These are phyloP conservation scores for Speleostelium caveatum DNA, from an alignment of 78 protist species.

Conservation along the genomic window DNA sequence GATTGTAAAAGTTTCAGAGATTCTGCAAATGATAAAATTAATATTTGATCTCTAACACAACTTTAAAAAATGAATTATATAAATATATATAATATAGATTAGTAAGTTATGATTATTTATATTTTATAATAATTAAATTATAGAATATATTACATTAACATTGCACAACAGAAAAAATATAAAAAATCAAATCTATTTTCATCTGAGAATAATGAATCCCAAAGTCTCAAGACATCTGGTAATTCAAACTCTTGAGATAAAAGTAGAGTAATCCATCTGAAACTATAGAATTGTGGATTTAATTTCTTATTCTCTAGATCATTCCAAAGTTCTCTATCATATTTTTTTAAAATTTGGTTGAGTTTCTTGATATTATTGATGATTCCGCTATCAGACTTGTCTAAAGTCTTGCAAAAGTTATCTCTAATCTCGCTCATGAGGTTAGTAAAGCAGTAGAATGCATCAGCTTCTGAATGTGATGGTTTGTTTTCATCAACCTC, in stretches of 20 bases:
- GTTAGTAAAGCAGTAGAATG: slow-evolving; percentile 88
- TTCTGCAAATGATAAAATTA: slow-evolving; percentile 71
- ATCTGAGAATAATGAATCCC: slow-evolving; percentile 91
- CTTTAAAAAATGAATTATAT: not conserved
- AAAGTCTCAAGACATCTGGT: slow-evolving; percentile 88
- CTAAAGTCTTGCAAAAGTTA: slow-evolving; percentile 82
- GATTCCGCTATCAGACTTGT: slow-evolving; percentile 66
- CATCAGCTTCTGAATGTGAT: slow-evolving; percentile 90
- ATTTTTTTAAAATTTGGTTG: slow-evolving; percentile 7
- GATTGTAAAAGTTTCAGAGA: slow-evolving; percentile 66
- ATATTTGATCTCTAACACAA: slow-evolving; percentile 76
- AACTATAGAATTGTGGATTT: slow-evolving; percentile 84
- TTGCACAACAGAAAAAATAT: slow-evolving; percentile 83
- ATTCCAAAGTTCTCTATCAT: slow-evolving; percentile 71
- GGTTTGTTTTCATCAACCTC: slow-evolving; percentile 31
- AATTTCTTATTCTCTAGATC: slow-evolving; percentile 72
- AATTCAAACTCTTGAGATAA: slow-evolving; percentile 89
- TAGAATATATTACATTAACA: slow-evolving; percentile 89
- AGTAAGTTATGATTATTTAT: not conserved
- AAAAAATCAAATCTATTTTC: slow-evolving; percentile 79
- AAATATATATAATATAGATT: not conserved
- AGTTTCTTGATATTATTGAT: slow-evolving; percentile 35
- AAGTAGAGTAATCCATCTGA: slow-evolving; percentile 89
- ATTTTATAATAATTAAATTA: too few relatives aligned
- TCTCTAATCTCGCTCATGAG: slow-evolving; percentile 87